Base-by-base conservation (phyloP, 2,329 filamentous ascomycete species). In the Pestalotiopsis sp. region DNA sequence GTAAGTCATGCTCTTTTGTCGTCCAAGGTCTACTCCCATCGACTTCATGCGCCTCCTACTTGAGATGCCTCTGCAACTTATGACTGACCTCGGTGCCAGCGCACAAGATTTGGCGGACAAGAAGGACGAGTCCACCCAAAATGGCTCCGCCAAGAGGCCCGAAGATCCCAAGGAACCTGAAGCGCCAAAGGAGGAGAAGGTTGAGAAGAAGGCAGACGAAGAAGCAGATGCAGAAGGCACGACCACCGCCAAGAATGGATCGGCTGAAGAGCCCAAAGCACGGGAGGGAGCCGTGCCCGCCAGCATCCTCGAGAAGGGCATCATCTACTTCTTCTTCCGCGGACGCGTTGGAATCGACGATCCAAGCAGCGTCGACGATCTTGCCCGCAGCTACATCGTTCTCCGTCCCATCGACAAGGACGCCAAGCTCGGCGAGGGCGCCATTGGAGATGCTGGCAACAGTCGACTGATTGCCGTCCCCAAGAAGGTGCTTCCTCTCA, bases 301-400 rank as follows among this genome's bases (percentile, higher is more conserved):
- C 0, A 86, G 75, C 64, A 89, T 97, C 27, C 85, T 97, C 2
- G 94, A 98, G 76, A 97, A 96, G 75, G 94, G 94, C 3, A 87
- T 96, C 73, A 90, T 97, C 73, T 97, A 97, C 84, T 97, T 97
- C 85, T 97, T 97, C 83, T 91, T 92, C 75, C 91, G 94, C 20
- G 90, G 90, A 7, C 90, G 93, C 13, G 93, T 97, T 49, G 88
- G 89, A 64, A 86, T 93, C 31, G 88, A 93, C 4, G 86, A 93
- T 6, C 91, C 93, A 0, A 86, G 91, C 20, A 85, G 87, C 60
- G 84, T 95, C 1, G 81, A 87, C 56, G 94, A 97, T 66, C 87
- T 97, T 63, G 89, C 92, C 57, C 91, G 93, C 63, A 94, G 87
- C 71, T 95, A 92, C 82, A 90, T 97, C 74, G 86, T 97, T 14